These are phyloP conservation scores for Sphagnum tenellum DNA, from an alignment of 225 moss, liverwort and hornwort genomes.

Conservation along the genomic window DNA sequence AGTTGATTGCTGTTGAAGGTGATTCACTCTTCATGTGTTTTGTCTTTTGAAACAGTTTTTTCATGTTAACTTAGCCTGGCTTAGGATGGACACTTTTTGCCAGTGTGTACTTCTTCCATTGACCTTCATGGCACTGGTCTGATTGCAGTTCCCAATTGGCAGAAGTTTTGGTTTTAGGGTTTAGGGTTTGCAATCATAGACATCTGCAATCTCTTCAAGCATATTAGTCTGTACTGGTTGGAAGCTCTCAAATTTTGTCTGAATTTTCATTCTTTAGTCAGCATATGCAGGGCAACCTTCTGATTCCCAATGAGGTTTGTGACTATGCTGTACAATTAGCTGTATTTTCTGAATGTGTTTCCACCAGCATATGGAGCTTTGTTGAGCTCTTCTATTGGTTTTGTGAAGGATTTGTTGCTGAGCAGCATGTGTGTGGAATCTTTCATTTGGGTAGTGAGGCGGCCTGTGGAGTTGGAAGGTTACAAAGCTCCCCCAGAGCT, in stretches of 20 bases:
- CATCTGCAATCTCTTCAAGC: neutral
- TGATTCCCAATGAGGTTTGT: neutral
- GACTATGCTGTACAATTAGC: neutral
- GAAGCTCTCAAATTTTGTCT: too few relatives aligned
- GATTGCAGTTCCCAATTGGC: neutral
- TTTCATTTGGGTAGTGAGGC: slow-evolving; percentile 47
- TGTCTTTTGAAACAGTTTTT: neutral
- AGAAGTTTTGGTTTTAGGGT: neutral
- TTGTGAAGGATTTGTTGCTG: slow-evolving; percentile 1
- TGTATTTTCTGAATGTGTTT: neutral
- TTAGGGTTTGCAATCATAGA: neutral
- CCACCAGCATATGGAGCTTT: neutral
- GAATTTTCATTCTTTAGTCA: too few relatives aligned
- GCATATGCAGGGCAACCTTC: too few relatives aligned
- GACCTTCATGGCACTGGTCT: too few relatives aligned
- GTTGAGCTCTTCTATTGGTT: neutral
- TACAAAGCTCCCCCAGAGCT: slow-evolving; percentile 72
- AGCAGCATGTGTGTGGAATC: too few relatives aligned
- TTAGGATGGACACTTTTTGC: too few relatives aligned
- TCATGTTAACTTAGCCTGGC: neutral
- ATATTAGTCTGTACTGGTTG: too few relatives aligned
- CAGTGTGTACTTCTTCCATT: too few relatives aligned
- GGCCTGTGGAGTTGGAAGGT: slow-evolving; percentile 54
- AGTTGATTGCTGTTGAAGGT: slow-evolving; percentile 81
- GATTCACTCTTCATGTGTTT: neutral